A percentile compares a stretch with the other conserved stretches of the same genome.
phyloP scores from a whole-genome alignment of 176 grass and related monocot species.

The Microstegium vimineum region DNA sequence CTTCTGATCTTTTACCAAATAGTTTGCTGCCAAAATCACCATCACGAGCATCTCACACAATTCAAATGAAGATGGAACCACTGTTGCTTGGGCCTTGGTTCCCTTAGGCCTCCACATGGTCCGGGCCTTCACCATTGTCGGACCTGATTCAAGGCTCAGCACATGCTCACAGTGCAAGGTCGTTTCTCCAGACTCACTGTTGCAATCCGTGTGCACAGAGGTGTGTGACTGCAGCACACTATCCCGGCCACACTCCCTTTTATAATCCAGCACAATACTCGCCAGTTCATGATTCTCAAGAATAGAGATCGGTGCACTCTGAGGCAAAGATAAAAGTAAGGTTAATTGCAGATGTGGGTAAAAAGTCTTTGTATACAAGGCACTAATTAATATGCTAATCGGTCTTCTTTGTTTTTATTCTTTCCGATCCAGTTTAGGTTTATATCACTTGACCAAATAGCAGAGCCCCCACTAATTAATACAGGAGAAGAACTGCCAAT shows the following conservation, averaged over 20 bases:
- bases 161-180: conserved; percentile 81
- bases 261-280: conserved; percentile 80
- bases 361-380: background rate
- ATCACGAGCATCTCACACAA: conserved; percentile 17
- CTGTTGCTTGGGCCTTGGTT: conserved; percentile 11
- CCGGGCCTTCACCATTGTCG: conserved; percentile 62
- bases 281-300: conserved; percentile 92
- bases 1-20: conserved; percentile 6
- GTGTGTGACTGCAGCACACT: conserved; percentile 83
- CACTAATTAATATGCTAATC: background rate
- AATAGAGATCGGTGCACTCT: conserved; percentile 95
- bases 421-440: background rate
- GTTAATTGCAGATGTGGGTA: background rate
- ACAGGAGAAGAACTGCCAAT: background rate
- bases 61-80: conserved; percentile 19
- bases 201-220: conserved; percentile 46
- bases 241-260: conserved; percentile 76
- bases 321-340: background rate
- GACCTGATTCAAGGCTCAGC: conserved; percentile 76
- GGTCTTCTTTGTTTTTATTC: background rate
- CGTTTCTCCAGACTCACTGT: conserved; percentile 28
- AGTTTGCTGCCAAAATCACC: conserved; percentile 24
- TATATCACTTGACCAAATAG: background rate
- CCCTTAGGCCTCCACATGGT: conserved; percentile 71
- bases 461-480: background rate